A percentile compares a stretch with the other conserved stretches of the same genome.
Evolutionary conservation across 208 protist species (phyloP).

Genomic region (Zelonia costaricensis): DNA sequence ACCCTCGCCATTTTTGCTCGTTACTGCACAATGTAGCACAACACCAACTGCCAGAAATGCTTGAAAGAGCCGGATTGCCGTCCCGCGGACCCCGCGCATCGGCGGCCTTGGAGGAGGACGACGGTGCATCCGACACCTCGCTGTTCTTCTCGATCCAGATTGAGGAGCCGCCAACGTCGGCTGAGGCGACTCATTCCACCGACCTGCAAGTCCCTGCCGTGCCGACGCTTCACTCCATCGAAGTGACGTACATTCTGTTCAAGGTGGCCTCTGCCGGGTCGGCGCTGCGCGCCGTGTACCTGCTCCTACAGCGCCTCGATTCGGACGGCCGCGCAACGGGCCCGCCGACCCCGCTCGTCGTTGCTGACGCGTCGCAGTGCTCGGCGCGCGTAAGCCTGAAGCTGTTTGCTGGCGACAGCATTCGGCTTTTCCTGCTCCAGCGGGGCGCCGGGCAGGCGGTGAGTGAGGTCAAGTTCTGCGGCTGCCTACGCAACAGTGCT

Average conservation of each 20-base stretch:
- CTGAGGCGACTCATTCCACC: conserved; percentile 5
- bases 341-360: conserved; percentile 12
- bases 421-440: conserved; percentile 17
- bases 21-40: too few relatives aligned
- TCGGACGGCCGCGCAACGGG: conserved; percentile 1
- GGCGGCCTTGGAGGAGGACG: conserved; percentile 6
- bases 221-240: conserved; percentile 12
- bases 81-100: conserved; percentile 3
- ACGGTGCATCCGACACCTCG: conserved; percentile 4
- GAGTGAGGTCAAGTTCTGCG: conserved; percentile 13
- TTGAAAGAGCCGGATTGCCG: conserved; percentile 18
- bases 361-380: conserved; percentile 9
- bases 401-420: conserved; percentile 5
- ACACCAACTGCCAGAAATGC: too few relatives aligned
- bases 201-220: conserved; percentile 11
- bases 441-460: background rate
- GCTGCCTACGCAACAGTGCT: conserved; percentile 6
- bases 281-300: conserved; percentile 2
- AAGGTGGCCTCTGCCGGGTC: background rate
- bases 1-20: too few relatives aligned
- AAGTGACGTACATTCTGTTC: conserved; percentile 13
- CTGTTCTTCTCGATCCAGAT: conserved; percentile 19
- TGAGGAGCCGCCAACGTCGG: background rate
- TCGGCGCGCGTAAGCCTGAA: conserved; percentile 4
- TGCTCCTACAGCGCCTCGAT: conserved; percentile 19